Percentiles rank a stretch among this genome's conserved stretches.
Evolutionary conservation across 2,329 filamentous ascomycete species (phyloP).

Genomic region (Lasiodiplodia theobromae): DNA sequence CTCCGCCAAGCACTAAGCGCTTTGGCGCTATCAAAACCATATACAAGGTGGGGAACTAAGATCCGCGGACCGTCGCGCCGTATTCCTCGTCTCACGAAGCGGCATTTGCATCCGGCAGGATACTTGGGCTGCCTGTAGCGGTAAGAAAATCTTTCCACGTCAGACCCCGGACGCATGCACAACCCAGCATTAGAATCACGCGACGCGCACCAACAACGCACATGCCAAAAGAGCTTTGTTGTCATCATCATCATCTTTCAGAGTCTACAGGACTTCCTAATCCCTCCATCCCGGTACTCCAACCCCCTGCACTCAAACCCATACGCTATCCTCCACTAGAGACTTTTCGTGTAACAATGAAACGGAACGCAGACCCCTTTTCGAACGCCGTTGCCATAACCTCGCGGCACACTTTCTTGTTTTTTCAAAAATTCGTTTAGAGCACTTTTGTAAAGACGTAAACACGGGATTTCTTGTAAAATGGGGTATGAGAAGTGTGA

Average conservation of each 20-base stretch:
- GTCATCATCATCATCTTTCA: neutral
- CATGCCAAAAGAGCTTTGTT: neutral
- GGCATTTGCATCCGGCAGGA: neutral
- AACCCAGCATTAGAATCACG: neutral
- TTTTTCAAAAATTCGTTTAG: neutral
- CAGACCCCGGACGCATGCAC: neutral
- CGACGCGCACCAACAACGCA: neutral
- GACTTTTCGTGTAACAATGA: neutral
- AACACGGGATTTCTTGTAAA: neutral
- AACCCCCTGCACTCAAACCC: neutral
- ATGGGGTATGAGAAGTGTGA: neutral
- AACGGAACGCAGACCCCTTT: neutral
- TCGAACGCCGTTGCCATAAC: neutral
- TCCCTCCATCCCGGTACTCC: neutral
- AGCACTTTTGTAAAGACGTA: neutral
- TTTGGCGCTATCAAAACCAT: neutral
- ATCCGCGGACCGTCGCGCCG: neutral
- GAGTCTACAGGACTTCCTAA: neutral
- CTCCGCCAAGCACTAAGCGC: neutral
- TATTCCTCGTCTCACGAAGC: neutral
- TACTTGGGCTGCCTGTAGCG: neutral
- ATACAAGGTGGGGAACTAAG: neutral
- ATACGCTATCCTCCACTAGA: neutral
- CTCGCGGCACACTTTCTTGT: neutral
- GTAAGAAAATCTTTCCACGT: neutral